phyloP scores from a whole-genome alignment of 805 yeast species.

The Jamesozyma rosinii region DNA sequence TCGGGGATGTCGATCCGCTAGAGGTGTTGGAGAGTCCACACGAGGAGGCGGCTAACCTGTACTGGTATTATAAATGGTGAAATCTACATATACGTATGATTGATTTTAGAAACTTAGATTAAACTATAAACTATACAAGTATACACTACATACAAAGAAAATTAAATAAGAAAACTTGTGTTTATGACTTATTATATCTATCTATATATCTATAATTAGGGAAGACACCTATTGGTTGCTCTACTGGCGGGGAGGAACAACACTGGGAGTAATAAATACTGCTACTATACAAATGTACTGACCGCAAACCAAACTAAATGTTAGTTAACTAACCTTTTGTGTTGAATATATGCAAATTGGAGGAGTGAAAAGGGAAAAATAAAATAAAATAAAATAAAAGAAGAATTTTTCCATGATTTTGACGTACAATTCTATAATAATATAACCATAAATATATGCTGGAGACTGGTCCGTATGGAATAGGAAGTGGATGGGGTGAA shows the following conservation, averaged over 20 bases:
- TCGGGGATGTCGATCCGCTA: slow-evolving; percentile 13
- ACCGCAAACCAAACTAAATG: background rate
- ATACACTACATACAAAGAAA: too few relatives aligned
- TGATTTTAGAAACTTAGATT: background rate
- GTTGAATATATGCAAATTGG: background rate
- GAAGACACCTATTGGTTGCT: background rate
- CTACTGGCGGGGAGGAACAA: background rate
- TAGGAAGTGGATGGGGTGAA: background rate
- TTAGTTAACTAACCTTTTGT: background rate
- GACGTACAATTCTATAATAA: slow-evolving; percentile 1
- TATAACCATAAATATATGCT: background rate
- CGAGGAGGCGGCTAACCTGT: slow-evolving; percentile 19
- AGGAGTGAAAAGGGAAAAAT: background rate
- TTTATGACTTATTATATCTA: background rate
- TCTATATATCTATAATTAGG: background rate
- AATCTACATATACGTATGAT: background rate
- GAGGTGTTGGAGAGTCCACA: slow-evolving; percentile 11
- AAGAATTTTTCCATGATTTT: background rate
- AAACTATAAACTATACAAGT: background rate
- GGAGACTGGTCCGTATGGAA: background rate
- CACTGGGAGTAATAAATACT: background rate
- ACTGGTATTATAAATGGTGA: slow-evolving; percentile 28
- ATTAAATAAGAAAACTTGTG: background rate
- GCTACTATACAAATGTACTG: background rate
- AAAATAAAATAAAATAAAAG: background rate